These are phyloP conservation scores for Cladophialophora bantiana DNA, from an alignment of 2,329 filamentous ascomycete species.

Conservation along the genomic window DNA sequence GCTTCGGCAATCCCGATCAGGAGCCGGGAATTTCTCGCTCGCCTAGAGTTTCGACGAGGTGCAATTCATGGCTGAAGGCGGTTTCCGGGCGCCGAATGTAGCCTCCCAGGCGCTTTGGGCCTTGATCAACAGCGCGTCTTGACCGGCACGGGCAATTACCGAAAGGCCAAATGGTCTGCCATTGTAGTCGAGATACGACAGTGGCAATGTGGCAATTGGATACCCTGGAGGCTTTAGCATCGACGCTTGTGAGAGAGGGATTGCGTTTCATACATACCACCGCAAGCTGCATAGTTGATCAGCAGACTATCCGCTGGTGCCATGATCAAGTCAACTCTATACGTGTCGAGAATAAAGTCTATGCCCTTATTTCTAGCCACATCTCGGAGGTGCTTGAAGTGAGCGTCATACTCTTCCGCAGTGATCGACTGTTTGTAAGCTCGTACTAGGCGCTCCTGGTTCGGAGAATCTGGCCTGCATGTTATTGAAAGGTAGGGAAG, in stretches of 20 bases:
- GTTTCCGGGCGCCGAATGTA: conserved; percentile 24
- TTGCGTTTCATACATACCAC: not conserved
- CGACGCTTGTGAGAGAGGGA: not conserved
- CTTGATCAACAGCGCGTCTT: conserved; percentile 26
- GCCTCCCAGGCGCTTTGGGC: conserved; percentile 32
- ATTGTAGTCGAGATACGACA: conserved; percentile 31
- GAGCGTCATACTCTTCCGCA: not conserved
- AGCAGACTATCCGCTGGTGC: conserved; percentile 16
- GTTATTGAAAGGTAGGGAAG: not conserved
- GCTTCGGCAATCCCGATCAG: not conserved
- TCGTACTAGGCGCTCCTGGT: not conserved
- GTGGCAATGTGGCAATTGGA: conserved; percentile 31
- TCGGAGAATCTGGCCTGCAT: not conserved
- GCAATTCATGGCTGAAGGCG: not conserved
- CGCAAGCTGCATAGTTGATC: not conserved
- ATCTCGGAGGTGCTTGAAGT: not conserved
- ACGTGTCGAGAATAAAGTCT: not conserved
- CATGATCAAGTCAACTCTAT: not conserved
- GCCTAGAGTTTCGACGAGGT: not conserved
- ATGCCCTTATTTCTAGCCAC: not conserved
- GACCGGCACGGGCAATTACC: conserved; percentile 18
- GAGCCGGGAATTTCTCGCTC: not conserved
- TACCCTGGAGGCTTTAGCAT: conserved; percentile 23
- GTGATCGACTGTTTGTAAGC: not conserved
- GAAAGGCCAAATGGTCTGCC: conserved; percentile 34